phyloP scores from a whole-genome alignment of 225 moss, liverwort and hornwort species.

The Polytrichum formosum region DNA sequence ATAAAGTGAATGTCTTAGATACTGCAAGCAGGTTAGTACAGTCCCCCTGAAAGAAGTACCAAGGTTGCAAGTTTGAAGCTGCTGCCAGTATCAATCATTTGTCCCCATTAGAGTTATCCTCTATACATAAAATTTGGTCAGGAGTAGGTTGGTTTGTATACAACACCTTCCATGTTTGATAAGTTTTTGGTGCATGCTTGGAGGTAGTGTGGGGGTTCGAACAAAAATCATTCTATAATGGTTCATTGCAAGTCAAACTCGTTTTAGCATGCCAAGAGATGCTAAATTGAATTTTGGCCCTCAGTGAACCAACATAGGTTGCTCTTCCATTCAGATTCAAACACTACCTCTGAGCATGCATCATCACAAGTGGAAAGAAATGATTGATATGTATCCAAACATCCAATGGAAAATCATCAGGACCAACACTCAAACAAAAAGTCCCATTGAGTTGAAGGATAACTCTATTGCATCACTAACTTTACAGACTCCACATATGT shows the following conservation, averaged over 20 bases:
- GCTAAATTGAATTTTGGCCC: too few relatives aligned
- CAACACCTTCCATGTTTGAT: too few relatives aligned
- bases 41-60: background rate
- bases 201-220: too few relatives aligned
- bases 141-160: too few relatives aligned
- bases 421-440: background rate
- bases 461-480: background rate
- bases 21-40: background rate
- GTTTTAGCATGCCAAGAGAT: too few relatives aligned
- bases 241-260: too few relatives aligned
- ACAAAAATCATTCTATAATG: too few relatives aligned
- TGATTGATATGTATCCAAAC: background rate
- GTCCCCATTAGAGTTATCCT: background rate
- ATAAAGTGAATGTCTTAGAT: background rate
- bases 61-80: background rate
- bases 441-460: background rate
- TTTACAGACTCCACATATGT: background rate
- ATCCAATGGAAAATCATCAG: background rate
- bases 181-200: too few relatives aligned
- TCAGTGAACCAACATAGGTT: too few relatives aligned
- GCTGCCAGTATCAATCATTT: background rate
- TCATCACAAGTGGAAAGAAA: background rate
- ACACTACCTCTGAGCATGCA: background rate
- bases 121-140: too few relatives aligned
- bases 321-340: too few relatives aligned